phyloP scores from a whole-genome alignment of 768 basidiomycete genomes.

The Tulasnella sp. region DNA sequence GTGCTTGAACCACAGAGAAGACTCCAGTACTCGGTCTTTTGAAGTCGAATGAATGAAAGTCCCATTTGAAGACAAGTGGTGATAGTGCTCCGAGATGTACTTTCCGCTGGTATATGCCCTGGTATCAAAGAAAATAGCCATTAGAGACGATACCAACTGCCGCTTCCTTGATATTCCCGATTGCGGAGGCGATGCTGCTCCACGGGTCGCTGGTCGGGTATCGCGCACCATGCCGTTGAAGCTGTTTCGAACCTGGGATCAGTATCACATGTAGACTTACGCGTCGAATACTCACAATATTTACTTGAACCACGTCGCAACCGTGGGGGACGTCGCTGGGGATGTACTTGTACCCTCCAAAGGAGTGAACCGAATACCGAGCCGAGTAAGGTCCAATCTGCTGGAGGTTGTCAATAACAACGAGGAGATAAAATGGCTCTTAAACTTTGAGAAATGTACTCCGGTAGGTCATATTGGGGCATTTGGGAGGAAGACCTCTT shows the following conservation, averaged over 20 bases:
- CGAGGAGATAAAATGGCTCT: background rate
- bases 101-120: slow-evolving; percentile 15
- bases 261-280: background rate
- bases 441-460: background rate
- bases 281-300: background rate
- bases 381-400: slow-evolving; percentile 16
- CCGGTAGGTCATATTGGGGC: slow-evolving; percentile 10
- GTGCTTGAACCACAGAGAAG: slow-evolving; percentile 23
- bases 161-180: background rate
- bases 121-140: background rate
- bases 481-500: background rate
- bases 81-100: slow-evolving; percentile 6
- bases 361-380: slow-evolving; percentile 8
- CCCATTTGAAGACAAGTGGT: background rate
- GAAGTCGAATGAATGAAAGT: slow-evolving; percentile 14
- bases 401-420: background rate
- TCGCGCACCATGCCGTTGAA: slow-evolving; percentile 22
- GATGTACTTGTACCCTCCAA: background rate
- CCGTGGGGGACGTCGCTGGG: background rate
- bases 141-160: too few species aligned
- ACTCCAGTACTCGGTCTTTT: slow-evolving; percentile 17
- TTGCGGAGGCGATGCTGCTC: background rate
- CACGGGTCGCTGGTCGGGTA: background rate
- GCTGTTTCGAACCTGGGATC: background rate
- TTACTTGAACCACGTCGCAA: slow-evolving; percentile 20